These are phyloP conservation scores for Amanita polypyramis DNA, from an alignment of 768 basidiomycete genomes.

Conservation along the genomic window DNA sequence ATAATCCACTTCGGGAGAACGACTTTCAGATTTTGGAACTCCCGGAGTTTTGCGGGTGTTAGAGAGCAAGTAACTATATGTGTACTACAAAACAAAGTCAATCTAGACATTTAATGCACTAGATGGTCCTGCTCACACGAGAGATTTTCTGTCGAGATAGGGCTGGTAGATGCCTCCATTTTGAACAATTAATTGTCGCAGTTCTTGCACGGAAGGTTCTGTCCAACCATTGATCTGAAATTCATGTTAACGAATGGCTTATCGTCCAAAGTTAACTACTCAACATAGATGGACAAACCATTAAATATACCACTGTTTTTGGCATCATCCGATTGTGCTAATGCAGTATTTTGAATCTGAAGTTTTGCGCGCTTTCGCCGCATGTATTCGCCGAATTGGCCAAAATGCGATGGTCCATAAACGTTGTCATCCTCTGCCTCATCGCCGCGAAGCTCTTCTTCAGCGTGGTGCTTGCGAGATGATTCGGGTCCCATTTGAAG, in stretches of 20 bases:
- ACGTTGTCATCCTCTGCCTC: constrained; percentile 29
- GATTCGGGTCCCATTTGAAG: too few relatives aligned
- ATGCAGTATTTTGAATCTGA: constrained; percentile 61
- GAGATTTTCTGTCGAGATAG: constrained; percentile 69
- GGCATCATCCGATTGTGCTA: constrained; percentile 15
- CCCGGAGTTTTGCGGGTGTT: constrained; percentile 80
- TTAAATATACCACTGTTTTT: constrained; percentile 46
- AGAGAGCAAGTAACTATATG: constrained; percentile 89
- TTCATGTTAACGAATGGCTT: neutral
- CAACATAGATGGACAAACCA: constrained; percentile 73
- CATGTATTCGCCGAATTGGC: constrained; percentile 85
- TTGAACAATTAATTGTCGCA: constrained; percentile 68
- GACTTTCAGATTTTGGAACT: constrained; percentile 87
- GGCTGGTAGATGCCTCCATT: constrained; percentile 81
- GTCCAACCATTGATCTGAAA: constrained; percentile 80
- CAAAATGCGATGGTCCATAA: constrained; percentile 76
- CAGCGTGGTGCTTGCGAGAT: neutral
- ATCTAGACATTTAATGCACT: neutral
- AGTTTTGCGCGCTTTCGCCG: constrained; percentile 82
- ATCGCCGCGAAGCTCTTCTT: neutral
- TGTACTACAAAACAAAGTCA: constrained; percentile 37
- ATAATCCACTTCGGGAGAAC: constrained; percentile 83
- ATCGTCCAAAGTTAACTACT: constrained; percentile 17
- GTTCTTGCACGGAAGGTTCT: constrained; percentile 73
- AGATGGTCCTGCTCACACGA: constrained; percentile 41